A percentile compares a stretch with the other conserved stretches of the same genome.
These are phyloP conservation scores for Citrus reticulata DNA, from an alignment of 345 rosid species.

Conservation along the genomic window DNA sequence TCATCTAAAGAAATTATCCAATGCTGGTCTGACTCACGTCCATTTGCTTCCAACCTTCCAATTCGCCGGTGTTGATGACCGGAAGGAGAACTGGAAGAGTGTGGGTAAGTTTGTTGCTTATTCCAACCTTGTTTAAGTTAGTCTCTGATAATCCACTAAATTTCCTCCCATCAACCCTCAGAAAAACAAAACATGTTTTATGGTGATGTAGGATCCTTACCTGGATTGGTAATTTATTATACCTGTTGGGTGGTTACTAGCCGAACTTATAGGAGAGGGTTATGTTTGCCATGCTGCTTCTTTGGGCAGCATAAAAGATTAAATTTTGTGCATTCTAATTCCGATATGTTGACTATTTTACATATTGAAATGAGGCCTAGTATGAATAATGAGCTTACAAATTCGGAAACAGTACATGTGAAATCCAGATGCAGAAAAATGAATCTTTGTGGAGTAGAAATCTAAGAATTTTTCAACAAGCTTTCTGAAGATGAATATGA, in stretches of 20 bases:
- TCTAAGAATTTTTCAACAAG: neutral
- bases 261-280: neutral
- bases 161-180: neutral
- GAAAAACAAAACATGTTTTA: neutral
- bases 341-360: neutral
- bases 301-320: neutral
- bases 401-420: neutral
- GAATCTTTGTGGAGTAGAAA: neutral
- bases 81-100: constrained; percentile 77
- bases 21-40: constrained; percentile 87
- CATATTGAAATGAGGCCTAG: neutral
- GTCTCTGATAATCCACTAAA: neutral
- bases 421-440: neutral
- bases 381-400: neutral
- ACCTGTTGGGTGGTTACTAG: neutral
- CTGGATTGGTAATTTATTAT: neutral
- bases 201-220: neutral
- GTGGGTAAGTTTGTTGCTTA: constrained; percentile 46
- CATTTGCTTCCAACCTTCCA: constrained; percentile 90
- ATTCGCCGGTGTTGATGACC: constrained; percentile 81
- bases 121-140: neutral
- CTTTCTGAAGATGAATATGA: constrained; percentile 4
- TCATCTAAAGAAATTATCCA: constrained; percentile 75
- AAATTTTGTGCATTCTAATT: neutral
- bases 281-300: neutral